Conservation (phyloP, 2,329 filamentous ascomycete genomes). For the Neofusicoccum umdonicola region DNA sequence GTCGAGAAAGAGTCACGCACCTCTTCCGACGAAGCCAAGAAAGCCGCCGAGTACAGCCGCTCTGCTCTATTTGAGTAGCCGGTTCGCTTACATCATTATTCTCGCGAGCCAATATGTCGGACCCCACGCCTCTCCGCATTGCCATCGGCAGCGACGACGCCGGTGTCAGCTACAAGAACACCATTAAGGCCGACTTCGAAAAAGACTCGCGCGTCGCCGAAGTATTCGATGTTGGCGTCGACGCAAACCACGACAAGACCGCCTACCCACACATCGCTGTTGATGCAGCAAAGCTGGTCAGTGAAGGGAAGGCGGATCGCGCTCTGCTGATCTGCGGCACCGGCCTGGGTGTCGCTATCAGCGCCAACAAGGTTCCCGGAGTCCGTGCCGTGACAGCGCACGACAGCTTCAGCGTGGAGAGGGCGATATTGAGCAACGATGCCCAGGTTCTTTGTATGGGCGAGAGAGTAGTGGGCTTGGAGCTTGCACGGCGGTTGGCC, state of each 20-base stretch:
- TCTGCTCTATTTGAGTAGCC: conserved; percentile 8
- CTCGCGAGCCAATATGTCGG: conserved; percentile 1
- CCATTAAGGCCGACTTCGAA: conserved; percentile 71
- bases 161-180: conserved; percentile 74
- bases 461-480: conserved; percentile 77
- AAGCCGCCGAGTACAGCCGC: conserved; percentile 27
- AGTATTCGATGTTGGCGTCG: conserved; percentile 73
- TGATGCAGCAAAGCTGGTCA: conserved; percentile 65
- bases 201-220: conserved; percentile 64
- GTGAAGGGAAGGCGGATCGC: conserved; percentile 66
- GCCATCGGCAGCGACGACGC: conserved; percentile 68
- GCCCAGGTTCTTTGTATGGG: conserved; percentile 86
- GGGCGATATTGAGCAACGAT: conserved; percentile 78
- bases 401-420: conserved; percentile 80
- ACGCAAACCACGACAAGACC: conserved; percentile 66
- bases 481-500: conserved; percentile 73
- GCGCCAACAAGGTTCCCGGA: conserved; percentile 84
- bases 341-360: conserved; percentile 80
- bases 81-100: conserved; percentile 2
- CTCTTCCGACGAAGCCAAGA: conserved; percentile 6
- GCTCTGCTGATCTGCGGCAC: conserved; percentile 83
- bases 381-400: conserved; percentile 87
- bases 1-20: conserved; percentile 12
- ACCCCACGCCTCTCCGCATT: conserved; percentile 49
- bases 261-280: conserved; percentile 79